Conservation (phyloP, 192 early-diverging fungal genomes). For the Backusella macrospora region DNA sequence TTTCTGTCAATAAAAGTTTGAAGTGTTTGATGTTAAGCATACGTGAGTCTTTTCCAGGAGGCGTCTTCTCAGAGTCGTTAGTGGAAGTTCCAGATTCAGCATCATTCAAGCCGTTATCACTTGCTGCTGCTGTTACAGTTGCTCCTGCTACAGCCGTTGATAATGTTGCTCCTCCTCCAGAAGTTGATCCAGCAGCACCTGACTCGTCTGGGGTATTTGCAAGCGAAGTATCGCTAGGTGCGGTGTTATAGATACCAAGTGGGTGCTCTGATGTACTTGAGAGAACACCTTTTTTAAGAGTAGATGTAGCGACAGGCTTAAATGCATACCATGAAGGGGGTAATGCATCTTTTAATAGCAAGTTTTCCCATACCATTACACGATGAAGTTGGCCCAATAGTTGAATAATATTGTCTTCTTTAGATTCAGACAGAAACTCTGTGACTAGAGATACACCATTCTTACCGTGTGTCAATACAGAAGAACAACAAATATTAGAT, state of each 20-base stretch:
- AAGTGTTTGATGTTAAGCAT: slow-evolving; percentile 69
- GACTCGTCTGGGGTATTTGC: background rate
- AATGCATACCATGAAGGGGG: slow-evolving; percentile 72
- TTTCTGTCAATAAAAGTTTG: slow-evolving; percentile 66
- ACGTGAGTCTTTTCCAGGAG: slow-evolving; percentile 51
- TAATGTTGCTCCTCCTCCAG: slow-evolving; percentile 12
- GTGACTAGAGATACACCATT: slow-evolving; percentile 61
- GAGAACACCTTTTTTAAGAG: slow-evolving; percentile 35
- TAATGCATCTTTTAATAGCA: slow-evolving; percentile 57
- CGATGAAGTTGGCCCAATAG: slow-evolving; percentile 66
- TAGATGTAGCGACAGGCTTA: slow-evolving; percentile 25
- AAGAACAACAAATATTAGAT: slow-evolving; percentile 71
- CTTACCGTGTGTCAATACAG: slow-evolving; percentile 65
- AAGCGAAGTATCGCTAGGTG: background rate
- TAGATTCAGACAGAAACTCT: slow-evolving; percentile 59
- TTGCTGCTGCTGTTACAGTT: background rate
- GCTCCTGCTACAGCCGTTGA: background rate
- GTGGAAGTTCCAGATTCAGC: slow-evolving; percentile 20
- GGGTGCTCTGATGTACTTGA: slow-evolving; percentile 25
- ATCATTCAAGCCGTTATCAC: background rate
- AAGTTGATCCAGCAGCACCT: background rate
- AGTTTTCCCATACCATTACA: slow-evolving; percentile 64
- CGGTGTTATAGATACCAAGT: slow-evolving; percentile 28
- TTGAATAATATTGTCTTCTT: slow-evolving; percentile 49
- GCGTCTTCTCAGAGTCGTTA: slow-evolving; percentile 24